phyloP scores from a whole-genome alignment of 2,329 filamentous ascomycete species.

The Sporothrix phasma region DNA sequence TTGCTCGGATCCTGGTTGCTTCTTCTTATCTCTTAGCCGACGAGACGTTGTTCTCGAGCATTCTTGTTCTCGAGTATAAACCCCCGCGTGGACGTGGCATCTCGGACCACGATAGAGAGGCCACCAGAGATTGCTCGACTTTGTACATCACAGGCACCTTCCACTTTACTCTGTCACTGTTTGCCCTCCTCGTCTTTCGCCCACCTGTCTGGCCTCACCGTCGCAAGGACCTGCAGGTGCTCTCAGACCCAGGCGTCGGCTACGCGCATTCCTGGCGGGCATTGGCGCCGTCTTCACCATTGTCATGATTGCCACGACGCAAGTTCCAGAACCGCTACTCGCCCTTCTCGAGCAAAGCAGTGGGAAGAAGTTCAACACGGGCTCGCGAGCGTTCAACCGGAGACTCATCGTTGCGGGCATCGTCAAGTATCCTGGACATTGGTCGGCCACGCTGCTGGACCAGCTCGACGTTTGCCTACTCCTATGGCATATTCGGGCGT shows the following conservation, averaged over 20 bases:
- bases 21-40: no score
- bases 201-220: not conserved
- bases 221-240: conserved; percentile 14
- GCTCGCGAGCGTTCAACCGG: conserved; percentile 34
- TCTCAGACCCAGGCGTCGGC: conserved; percentile 31
- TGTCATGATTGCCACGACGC: conserved; percentile 29
- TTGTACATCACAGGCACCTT: not conserved
- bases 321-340: conserved; percentile 32
- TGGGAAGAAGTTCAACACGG: conserved; percentile 40
- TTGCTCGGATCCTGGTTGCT: no score
- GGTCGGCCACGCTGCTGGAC: conserved; percentile 36
- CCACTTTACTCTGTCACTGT: not conserved
- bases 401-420: conserved; percentile 37
- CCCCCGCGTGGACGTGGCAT: no score
- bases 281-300: conserved; percentile 36
- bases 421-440: conserved; percentile 41
- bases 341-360: conserved; percentile 29
- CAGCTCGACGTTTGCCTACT: conserved; percentile 31
- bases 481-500: conserved; percentile 33
- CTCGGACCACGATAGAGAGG: not conserved
- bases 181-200: not conserved
- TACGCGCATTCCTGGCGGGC: conserved; percentile 42
- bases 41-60: no score
- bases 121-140: not conserved
- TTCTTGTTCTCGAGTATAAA: no score